phyloP scores from a whole-genome alignment of 805 yeast species.

The Cyberlindnera japonica region DNA sequence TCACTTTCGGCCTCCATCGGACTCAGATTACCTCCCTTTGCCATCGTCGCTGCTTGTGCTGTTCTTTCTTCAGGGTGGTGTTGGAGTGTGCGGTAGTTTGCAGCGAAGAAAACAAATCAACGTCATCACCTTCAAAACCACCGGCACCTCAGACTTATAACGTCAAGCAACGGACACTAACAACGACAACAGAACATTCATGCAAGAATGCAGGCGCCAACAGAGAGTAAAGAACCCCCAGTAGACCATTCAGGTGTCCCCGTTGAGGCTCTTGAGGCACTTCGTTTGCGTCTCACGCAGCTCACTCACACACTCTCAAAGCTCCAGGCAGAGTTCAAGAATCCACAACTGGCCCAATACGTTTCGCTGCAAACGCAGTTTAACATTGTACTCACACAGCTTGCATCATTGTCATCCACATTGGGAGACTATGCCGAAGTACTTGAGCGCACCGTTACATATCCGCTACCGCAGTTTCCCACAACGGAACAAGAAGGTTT shows the following conservation, averaged over 20 bases:
- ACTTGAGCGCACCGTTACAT: slow-evolving; percentile 67
- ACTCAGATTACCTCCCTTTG: slow-evolving; percentile 3
- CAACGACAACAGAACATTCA: not conserved
- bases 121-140: not conserved
- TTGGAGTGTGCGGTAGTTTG: not conserved
- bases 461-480: slow-evolving; percentile 83
- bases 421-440: slow-evolving; percentile 57
- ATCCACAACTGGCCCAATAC: slow-evolving; percentile 46
- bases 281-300: slow-evolving; percentile 59
- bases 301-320: slow-evolving; percentile 56
- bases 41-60: slow-evolving; percentile 6
- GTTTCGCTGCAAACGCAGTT: slow-evolving; percentile 79
- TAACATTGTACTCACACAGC: slow-evolving; percentile 77
- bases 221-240: slow-evolving; percentile 12
- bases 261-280: slow-evolving; percentile 56
- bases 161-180: not conserved
- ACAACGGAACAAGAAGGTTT: slow-evolving; percentile 79
- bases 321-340: slow-evolving; percentile 50
- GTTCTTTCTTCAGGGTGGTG: not conserved
- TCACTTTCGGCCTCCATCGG: slow-evolving; percentile 20
- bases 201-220: slow-evolving; percentile 3
- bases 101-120: not conserved
- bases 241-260: slow-evolving; percentile 48
- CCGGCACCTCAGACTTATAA: not conserved
- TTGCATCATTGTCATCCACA: slow-evolving; percentile 70